Evolutionary conservation across 805 yeast genomes (phyloP).

Genomic region (Saccharomycopsis selenospora): DNA sequence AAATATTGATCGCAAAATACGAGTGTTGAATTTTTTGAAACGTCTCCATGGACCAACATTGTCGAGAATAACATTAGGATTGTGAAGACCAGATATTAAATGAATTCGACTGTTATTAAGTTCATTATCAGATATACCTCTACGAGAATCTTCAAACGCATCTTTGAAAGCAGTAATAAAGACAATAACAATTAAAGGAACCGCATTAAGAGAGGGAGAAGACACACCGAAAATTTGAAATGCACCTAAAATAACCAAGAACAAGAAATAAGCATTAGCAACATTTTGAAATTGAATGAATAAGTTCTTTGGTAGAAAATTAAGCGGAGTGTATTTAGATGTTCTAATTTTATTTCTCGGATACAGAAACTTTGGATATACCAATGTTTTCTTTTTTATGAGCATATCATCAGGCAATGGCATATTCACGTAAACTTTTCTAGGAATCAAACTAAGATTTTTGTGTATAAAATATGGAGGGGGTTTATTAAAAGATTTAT

Average conservation of each 20-base stretch:
- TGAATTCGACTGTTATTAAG: constrained; percentile 61
- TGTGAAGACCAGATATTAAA: constrained; percentile 43
- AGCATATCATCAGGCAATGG: constrained; percentile 39
- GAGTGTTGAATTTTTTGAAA: constrained; percentile 54
- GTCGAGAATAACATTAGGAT: constrained; percentile 50
- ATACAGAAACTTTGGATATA: constrained; percentile 32
- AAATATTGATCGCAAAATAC: constrained; percentile 22
- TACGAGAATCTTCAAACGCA: constrained; percentile 68
- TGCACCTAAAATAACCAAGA: constrained; percentile 49
- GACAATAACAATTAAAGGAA: constrained; percentile 75
- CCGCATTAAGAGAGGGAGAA: constrained; percentile 67
- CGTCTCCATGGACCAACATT: constrained; percentile 57
- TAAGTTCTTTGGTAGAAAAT: constrained; percentile 49
- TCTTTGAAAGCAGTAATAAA: constrained; percentile 67
- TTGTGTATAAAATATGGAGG: constrained; percentile 14
- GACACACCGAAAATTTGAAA: constrained; percentile 69
- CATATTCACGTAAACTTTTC: constrained; percentile 44
- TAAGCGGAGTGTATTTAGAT: constrained; percentile 49
- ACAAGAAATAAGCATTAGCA: constrained; percentile 53
- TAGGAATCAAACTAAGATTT: constrained; percentile 3
- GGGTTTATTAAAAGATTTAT: constrained; percentile 4
- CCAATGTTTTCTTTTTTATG: constrained; percentile 22
- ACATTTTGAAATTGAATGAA: constrained; percentile 49
- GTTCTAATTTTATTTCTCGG: constrained; percentile 56
- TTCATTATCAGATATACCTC: constrained; percentile 57